Conservation (phyloP, 352 stramenopile species). For the Globisporangium heterothallicum region DNA sequence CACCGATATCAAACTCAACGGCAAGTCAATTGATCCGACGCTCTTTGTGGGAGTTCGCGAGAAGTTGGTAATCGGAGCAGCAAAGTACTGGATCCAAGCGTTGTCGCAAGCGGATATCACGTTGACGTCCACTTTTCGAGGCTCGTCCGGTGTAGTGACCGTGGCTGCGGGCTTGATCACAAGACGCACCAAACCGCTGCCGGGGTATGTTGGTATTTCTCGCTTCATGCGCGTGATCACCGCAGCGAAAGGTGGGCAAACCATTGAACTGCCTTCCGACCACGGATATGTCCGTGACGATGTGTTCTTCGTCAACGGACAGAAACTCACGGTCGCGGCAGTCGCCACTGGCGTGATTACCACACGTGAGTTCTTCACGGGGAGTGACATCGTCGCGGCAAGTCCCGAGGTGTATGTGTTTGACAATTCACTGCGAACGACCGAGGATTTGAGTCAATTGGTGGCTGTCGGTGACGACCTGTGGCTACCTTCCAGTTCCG, state of each 20-base stretch:
- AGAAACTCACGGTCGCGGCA: conserved; percentile 28
- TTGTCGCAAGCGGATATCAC: conserved; percentile 41
- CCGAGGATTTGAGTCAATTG: conserved; percentile 36
- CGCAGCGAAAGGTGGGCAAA: conserved; percentile 18
- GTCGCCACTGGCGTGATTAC: conserved; percentile 29
- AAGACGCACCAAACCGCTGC: conserved; percentile 38
- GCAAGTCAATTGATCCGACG: conserved; percentile 48
- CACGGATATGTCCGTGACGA: conserved; percentile 31
- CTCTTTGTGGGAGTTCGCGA: conserved; percentile 57
- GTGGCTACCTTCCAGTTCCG: conserved; percentile 39
- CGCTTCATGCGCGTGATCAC: conserved; percentile 41
- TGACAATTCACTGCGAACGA: conserved; percentile 61
- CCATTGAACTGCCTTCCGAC: conserved; percentile 35
- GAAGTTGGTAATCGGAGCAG: conserved; percentile 27
- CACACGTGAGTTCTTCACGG: conserved; percentile 26
- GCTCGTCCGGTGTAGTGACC: conserved; percentile 9
- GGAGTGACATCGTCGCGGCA: conserved; percentile 22
- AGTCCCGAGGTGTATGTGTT: conserved; percentile 40
- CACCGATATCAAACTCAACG: conserved; percentile 35
- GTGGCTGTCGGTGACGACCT: conserved; percentile 36
- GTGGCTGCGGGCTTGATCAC: conserved; percentile 52
- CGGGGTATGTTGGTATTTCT: conserved; percentile 42
- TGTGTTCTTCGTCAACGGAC: conserved; percentile 34
- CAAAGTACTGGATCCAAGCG: conserved; percentile 35
- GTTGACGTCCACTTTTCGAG: conserved; percentile 20